phyloP scores from a whole-genome alignment of 1,284 basidiomycete species.

The Melanopsichium pennsylvanicum region DNA sequence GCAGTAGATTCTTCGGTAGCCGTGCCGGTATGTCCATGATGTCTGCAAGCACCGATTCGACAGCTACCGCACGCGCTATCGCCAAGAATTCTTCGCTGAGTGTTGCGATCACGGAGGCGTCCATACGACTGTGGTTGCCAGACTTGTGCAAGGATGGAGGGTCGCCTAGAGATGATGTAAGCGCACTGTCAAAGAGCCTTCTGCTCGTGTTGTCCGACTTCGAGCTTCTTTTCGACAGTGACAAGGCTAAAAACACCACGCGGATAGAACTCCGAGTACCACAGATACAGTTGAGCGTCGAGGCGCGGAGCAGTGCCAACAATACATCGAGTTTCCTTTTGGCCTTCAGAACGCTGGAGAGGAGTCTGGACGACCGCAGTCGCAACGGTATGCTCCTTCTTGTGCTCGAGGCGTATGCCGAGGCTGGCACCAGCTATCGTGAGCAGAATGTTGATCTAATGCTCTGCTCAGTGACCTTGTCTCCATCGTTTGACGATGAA shows the following conservation, averaged over 20 bases:
- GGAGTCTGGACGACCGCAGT: slow-evolving; percentile 13
- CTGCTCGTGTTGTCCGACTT: slow-evolving; percentile 23
- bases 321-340: slow-evolving; percentile 16
- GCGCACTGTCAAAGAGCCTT: slow-evolving; percentile 17
- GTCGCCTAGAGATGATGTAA: background rate
- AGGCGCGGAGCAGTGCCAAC: slow-evolving; percentile 5
- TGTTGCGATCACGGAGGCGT: slow-evolving; percentile 23
- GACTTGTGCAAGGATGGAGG: background rate
- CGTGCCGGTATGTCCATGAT: slow-evolving; percentile 40
- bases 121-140: slow-evolving; percentile 31
- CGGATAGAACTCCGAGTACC: slow-evolving; percentile 26
- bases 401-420: slow-evolving; percentile 74
- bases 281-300: slow-evolving; percentile 21
- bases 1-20: slow-evolving; percentile 54
- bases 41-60: slow-evolving; percentile 46
- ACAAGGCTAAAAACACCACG: slow-evolving; percentile 31
- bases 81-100: slow-evolving; percentile 23
- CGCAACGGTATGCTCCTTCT: slow-evolving; percentile 71
- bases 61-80: slow-evolving; percentile 20
- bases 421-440: slow-evolving; percentile 76
- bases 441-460: slow-evolving; percentile 77
- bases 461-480: slow-evolving; percentile 75
- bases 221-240: slow-evolving; percentile 30
- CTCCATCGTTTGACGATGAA: slow-evolving; percentile 73
- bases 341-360: slow-evolving; percentile 30